Evolutionary conservation across 2,329 filamentous ascomycete genomes (phyloP), one percentile per base, ranked within the genome.

Genomic region (Penicillium sp.): DNA sequence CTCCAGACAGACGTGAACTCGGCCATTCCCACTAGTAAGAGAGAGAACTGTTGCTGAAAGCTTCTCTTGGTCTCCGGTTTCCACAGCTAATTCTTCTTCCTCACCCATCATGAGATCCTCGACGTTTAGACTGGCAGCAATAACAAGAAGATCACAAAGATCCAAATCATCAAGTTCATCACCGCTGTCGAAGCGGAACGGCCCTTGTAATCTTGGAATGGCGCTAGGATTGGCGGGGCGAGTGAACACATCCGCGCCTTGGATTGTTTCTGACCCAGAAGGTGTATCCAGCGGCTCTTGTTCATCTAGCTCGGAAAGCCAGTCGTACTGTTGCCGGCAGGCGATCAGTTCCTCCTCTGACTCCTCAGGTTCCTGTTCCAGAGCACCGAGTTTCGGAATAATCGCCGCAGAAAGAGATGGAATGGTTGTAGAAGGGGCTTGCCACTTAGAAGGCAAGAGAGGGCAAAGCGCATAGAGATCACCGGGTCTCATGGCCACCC

Each of bases 401-500:
- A 96, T 89, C 9, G 89, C 89, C 1, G 93, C 86, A 1, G 90
- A 90, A 23, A 97, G 80, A 0, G 91, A 91, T 3, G 91, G 89
- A 15, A 96, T 85, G 32, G 94, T 79, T 0, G 88, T 88, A 1
- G 86, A 82, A 15, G 88, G 86, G 25, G 88, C 86, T 25, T 89
- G 85, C 91, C 93, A 97, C 65, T 88, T 90, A 49, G 86, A 86
- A 0, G 94, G 94, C 32, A 99, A 79, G 39, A 99, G 80, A 2
- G 94, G 94, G 68, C 92, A 97, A 9, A 99, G 78, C 2, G 93
- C 92, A 68, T 99, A 99, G 6, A 97, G 83, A 68, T 97, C 92
- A 4, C 94, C 94, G 56, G 91, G 89, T 37, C 86, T 85, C 89
- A 97, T 99, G n/a, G 92, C 91, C 49, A 97, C 79, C 90, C 93